Conservation (phyloP, 176 grass and related monocot genomes). For the Otatea glauca region DNA sequence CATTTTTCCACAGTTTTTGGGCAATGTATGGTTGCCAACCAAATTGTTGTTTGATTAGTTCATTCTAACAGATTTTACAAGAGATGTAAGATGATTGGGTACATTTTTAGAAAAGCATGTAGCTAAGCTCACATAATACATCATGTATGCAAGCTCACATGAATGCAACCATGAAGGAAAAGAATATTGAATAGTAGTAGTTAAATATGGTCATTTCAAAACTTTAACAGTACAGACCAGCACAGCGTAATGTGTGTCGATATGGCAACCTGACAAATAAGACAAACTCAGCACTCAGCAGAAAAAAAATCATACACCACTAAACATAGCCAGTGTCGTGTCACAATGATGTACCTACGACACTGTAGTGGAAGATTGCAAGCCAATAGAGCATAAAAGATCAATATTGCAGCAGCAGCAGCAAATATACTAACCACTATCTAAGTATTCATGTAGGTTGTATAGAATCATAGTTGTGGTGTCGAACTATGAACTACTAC, state of each 20-base stretch:
- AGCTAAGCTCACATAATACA: background rate
- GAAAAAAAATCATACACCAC: background rate
- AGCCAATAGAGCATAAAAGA: background rate
- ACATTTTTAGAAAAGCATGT: background rate
- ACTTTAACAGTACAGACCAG: background rate
- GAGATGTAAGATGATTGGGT: background rate
- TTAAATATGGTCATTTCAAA: background rate
- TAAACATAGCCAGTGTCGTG: background rate
- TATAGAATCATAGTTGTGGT: background rate
- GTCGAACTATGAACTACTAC: slow-evolving; percentile 8
- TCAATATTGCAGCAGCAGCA: background rate
- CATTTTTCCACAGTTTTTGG: no score
- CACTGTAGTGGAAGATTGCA: background rate
- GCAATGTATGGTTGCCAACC: no score
- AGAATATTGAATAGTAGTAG: background rate
- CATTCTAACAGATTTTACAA: slow-evolving; percentile 10
- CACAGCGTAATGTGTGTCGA: background rate
- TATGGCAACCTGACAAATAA: background rate
- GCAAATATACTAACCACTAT: background rate
- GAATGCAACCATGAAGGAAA: background rate
- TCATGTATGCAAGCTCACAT: background rate
- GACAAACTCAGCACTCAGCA: background rate
- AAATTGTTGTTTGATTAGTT: background rate
- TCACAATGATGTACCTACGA: background rate
- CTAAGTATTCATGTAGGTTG: background rate